Evolutionary conservation across 2,329 filamentous ascomycete genomes (phyloP).

Genomic region (Exophiala spinifera): DNA sequence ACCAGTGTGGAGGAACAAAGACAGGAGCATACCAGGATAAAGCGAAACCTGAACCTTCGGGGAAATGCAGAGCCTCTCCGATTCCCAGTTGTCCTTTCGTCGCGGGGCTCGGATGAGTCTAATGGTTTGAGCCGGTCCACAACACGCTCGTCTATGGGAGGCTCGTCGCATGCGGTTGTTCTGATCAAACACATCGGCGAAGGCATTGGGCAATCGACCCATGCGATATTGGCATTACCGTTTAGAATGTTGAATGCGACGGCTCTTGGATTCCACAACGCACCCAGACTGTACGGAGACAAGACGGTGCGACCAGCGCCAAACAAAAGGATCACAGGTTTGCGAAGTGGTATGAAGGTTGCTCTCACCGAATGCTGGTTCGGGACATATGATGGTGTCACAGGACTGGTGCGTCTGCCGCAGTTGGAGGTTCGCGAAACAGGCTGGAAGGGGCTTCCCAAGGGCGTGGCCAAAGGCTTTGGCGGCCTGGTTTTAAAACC

Average conservation of each 20-base stretch:
- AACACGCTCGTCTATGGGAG: slow-evolving; percentile 9
- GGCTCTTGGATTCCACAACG: slow-evolving; percentile 53
- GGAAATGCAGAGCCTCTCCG: slow-evolving; percentile 25
- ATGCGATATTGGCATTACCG: slow-evolving; percentile 34
- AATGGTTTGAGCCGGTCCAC: slow-evolving; percentile 1
- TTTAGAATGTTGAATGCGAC: slow-evolving; percentile 50
- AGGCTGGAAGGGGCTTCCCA: slow-evolving; percentile 41
- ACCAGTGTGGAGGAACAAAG: slow-evolving; percentile 15
- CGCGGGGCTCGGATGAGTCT: not conserved
- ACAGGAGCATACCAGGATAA: slow-evolving; percentile 10
- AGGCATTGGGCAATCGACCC: slow-evolving; percentile 26
- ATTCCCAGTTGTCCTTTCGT: slow-evolving; percentile 4
- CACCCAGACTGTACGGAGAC: slow-evolving; percentile 53
- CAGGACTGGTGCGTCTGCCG: slow-evolving; percentile 45
- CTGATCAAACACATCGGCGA: slow-evolving; percentile 25
- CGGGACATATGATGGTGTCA: slow-evolving; percentile 45
- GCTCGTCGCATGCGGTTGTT: slow-evolving; percentile 12
- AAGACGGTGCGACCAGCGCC: slow-evolving; percentile 46
- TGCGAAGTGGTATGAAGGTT: slow-evolving; percentile 45
- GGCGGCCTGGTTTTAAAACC: slow-evolving; percentile 48
- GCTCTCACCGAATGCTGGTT: slow-evolving; percentile 46
- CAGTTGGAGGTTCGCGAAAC: slow-evolving; percentile 41
- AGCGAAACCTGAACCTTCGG: slow-evolving; percentile 19
- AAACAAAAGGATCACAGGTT: slow-evolving; percentile 40
- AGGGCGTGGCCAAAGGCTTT: slow-evolving; percentile 46